Evolutionary conservation across 202 grass and related monocot species (phyloP), one percentile per base, ranked within the genome.

Genomic region (Carex arenaria): DNA sequence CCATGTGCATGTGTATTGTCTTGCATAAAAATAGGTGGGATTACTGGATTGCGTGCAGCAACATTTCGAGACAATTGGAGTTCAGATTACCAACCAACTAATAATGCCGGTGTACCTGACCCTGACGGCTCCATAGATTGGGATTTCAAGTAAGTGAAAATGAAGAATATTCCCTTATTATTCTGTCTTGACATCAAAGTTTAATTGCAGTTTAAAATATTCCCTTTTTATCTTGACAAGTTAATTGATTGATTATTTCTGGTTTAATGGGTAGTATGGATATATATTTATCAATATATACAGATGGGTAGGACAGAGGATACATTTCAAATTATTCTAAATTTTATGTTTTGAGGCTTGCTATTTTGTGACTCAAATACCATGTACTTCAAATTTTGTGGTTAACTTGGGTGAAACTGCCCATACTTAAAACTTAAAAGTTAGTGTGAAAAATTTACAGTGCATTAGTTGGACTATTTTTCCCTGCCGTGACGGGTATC

Each of bases 401-500:
- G 15, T 9, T 60, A 31, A 60, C 36, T 59, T 57, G 38, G 31
- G 30, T 78, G 38, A 17, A 32, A 60, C 51, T 60, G 30, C 15
- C 28, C 31, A 11, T 78, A 60, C 18, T 78, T 15, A 38, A 38
- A 59, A 60, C 18, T 78, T 15, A 38, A 38, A 59, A 78, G 30
- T 17, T 60, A 57, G 30, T 18, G 8, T 60, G 30, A 59, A 57
- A 14, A 78, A 36, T 40, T 7, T 40, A 17, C 88, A 99, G 96
- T 94, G 93, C 96, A 80, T 92, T 99, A 88, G 96, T 99, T 43
- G 96, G 96, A 74, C 89, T 99, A 64, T 99, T 96, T 83, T 99
- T 99, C 76, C 96, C 96, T 85, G 96, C 93, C 78, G 96, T 99
- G 62, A 99, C 96, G 61, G 96, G 96, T 84, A 99, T 99, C 86